Evolutionary conservation across 805 yeast genomes (phyloP).

Genomic region (Metschnikowia noctiluminum): DNA sequence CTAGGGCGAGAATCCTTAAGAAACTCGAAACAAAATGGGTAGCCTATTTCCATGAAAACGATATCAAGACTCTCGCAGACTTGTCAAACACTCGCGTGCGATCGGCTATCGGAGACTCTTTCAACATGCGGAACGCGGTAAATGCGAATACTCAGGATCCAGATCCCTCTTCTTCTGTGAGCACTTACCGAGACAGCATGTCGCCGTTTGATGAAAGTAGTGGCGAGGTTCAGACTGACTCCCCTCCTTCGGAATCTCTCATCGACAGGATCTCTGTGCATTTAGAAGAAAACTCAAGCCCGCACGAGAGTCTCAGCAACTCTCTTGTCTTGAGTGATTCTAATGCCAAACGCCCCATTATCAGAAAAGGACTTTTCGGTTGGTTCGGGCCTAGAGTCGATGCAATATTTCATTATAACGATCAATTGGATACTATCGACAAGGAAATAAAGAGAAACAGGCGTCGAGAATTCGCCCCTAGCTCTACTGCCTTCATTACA

Average conservation of each 20-base stretch:
- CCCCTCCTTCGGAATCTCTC: slow-evolving; percentile 10
- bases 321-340: not conserved
- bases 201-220: not conserved
- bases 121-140: slow-evolving; percentile 17
- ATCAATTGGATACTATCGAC: slow-evolving; percentile 66
- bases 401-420: slow-evolving; percentile 74
- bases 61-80: slow-evolving; percentile 28
- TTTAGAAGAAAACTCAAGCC: slow-evolving; percentile 14
- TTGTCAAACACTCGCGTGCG: slow-evolving; percentile 25
- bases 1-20: slow-evolving; percentile 51
- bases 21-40: slow-evolving; percentile 73
- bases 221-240: not conserved
- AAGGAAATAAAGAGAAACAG: slow-evolving; percentile 65
- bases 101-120: slow-evolving; percentile 28
- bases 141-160: not conserved
- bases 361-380: slow-evolving; percentile 60
- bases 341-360: slow-evolving; percentile 48
- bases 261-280: slow-evolving; percentile 29
- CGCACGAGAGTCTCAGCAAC: slow-evolving; percentile 5
- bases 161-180: too few species aligned
- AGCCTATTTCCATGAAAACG: slow-evolving; percentile 47
- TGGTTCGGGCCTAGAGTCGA: slow-evolving; percentile 69
- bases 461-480: slow-evolving; percentile 67
- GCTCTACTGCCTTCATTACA: slow-evolving; percentile 90
- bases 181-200: not conserved